phyloP scores from a whole-genome alignment of 2,329 filamentous ascomycete genomes.

The Colletotrichum coccodes region DNA sequence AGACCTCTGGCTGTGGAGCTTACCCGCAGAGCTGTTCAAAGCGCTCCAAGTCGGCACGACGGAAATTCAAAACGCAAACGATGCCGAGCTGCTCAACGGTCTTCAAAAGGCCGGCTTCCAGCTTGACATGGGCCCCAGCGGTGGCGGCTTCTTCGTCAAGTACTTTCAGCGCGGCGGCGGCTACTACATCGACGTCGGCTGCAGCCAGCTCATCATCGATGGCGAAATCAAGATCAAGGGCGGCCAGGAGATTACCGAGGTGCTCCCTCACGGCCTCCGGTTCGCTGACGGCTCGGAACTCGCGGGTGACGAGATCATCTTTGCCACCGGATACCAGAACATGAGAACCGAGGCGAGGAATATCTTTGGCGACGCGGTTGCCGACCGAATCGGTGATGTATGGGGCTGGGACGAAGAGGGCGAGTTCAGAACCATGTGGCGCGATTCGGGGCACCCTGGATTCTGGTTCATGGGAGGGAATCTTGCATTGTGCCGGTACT shows the following conservation, averaged over 20 bases:
- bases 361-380: constrained; percentile 60
- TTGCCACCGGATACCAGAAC: constrained; percentile 61
- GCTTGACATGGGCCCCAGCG: constrained; percentile 65
- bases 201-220: constrained; percentile 41
- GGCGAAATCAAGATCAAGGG: constrained; percentile 51
- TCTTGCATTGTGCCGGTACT: constrained; percentile 45
- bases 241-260: constrained; percentile 63
- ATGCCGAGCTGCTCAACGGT: constrained; percentile 51
- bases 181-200: constrained; percentile 39
- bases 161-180: constrained; percentile 47
- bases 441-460: constrained; percentile 45
- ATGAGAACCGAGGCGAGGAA: constrained; percentile 60
- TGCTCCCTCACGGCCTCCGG: constrained; percentile 56
- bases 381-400: constrained; percentile 55
- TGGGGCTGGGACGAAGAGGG: constrained; percentile 61
- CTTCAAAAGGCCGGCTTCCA: constrained; percentile 69
- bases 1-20: constrained; percentile 68
- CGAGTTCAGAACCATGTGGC: constrained; percentile 49
- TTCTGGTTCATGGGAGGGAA: constrained; percentile 50
- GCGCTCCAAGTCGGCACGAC: constrained; percentile 61
- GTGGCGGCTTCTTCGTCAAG: constrained; percentile 53
- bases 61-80: constrained; percentile 44
- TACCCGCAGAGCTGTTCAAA: constrained; percentile 70
- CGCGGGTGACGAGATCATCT: constrained; percentile 54
- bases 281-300: constrained; percentile 51